Conservation (phyloP, 1,284 basidiomycete species). For the Phlebopus sp. region DNA sequence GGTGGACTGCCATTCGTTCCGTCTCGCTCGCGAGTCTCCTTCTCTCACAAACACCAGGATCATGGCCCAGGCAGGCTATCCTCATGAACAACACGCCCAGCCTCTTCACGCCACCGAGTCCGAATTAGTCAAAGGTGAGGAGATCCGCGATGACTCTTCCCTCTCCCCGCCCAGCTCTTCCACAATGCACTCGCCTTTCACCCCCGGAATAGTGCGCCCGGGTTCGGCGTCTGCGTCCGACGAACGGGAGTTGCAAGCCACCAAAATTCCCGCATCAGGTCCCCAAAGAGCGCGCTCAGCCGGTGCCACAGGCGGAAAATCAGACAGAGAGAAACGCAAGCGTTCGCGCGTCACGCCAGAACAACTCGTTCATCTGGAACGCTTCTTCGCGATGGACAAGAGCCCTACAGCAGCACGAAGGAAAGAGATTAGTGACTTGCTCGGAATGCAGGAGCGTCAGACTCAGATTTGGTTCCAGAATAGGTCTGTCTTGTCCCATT, state of each 20-base stretch:
- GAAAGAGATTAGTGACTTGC: conserved; percentile 66
- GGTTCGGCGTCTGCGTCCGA: conserved; percentile 11
- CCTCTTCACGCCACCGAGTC: neutral
- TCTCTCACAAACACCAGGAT: neutral
- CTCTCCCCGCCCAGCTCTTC: conserved; percentile 11
- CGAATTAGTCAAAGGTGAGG: neutral
- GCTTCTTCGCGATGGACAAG: conserved; percentile 62
- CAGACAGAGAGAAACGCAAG: conserved; percentile 64
- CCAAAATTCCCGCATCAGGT: conserved; percentile 24
- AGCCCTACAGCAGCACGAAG: conserved; percentile 68
- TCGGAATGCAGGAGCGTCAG: conserved; percentile 84
- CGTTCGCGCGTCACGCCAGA: conserved; percentile 74
- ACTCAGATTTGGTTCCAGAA: conserved; percentile 89
- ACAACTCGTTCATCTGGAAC: conserved; percentile 70
- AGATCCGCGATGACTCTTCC: conserved; percentile 2
- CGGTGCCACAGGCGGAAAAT: conserved; percentile 12
- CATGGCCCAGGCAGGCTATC: conserved; percentile 4
- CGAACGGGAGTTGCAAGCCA: conserved; percentile 11
- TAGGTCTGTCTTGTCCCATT: conserved; percentile 43
- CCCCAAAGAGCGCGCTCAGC: conserved; percentile 26
- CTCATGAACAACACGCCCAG: conserved; percentile 1
- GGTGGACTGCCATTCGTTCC: too few species aligned
- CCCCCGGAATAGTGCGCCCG: conserved; percentile 2
- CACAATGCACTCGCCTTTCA: conserved; percentile 7
- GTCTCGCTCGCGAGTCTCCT: neutral